These are phyloP conservation scores for Conringia planisiliqua DNA, from an alignment of 345 rosid genomes.

Conservation along the genomic window DNA sequence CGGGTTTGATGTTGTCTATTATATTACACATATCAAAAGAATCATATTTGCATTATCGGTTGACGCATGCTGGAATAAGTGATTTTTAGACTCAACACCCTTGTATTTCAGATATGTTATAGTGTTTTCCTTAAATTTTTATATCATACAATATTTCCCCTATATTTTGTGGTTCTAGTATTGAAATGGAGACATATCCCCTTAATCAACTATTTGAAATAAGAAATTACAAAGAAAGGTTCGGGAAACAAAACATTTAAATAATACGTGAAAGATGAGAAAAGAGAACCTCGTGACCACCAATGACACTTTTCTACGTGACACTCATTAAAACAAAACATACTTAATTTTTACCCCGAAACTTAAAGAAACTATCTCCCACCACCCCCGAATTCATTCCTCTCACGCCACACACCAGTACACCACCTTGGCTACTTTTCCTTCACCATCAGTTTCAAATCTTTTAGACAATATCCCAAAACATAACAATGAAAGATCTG, in stretches of 20 bases:
- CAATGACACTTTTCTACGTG: conserved; percentile 34
- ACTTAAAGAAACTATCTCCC: conserved; percentile 17
- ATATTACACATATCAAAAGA: neutral
- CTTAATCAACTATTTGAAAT: neutral
- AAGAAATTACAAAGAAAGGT: neutral
- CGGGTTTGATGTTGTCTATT: conserved; percentile 26
- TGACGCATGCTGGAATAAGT: neutral
- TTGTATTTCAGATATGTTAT: neutral
- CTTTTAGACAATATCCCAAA: neutral
- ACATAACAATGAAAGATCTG: conserved; percentile 57
- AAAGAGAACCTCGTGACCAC: conserved; percentile 33
- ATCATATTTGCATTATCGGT: neutral
- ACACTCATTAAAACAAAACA: conserved; percentile 24
- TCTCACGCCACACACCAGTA: conserved; percentile 24
- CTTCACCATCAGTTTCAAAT: conserved; percentile 10
- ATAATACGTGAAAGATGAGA: conserved; percentile 13
- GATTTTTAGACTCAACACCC: neutral
- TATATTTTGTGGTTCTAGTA: neutral
- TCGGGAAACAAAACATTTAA: conserved; percentile 4
- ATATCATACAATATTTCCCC: neutral
- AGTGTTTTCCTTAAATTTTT: neutral
- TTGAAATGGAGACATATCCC: neutral
- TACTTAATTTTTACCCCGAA: conserved; percentile 17
- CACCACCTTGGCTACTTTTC: conserved; percentile 13
- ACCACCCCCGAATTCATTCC: conserved; percentile 29